These are phyloP conservation scores for Nakaseomyces uthaithaninus DNA, from an alignment of 1,139 yeast genomes.

Conservation along the genomic window DNA sequence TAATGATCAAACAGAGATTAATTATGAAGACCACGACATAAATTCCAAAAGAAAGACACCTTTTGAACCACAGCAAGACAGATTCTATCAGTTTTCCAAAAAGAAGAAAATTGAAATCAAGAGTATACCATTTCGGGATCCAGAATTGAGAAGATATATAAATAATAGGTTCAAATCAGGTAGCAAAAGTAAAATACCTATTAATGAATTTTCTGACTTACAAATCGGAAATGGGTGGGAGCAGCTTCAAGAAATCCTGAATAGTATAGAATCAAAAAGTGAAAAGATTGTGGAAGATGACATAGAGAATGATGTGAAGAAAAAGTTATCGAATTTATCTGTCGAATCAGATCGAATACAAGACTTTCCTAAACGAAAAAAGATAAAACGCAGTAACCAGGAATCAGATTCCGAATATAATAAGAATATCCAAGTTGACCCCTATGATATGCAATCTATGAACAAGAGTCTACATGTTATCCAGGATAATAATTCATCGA, in stretches of 20 bases:
- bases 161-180: slow-evolving; percentile 14
- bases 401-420: background rate
- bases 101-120: slow-evolving; percentile 10
- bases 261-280: slow-evolving; percentile 10
- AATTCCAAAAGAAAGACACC: slow-evolving; percentile 6
- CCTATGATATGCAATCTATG: background rate
- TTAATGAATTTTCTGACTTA: slow-evolving; percentile 15
- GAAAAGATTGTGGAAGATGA: background rate
- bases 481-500: background rate
- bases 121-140: slow-evolving; percentile 15
- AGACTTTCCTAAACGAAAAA: background rate
- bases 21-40: slow-evolving; percentile 4
- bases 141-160: slow-evolving; percentile 20
- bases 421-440: background rate
- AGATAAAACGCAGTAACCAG: background rate
- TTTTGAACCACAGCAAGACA: background rate
- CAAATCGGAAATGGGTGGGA: slow-evolving; percentile 19
- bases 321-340: background rate
- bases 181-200: slow-evolving; percentile 22
- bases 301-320: slow-evolving; percentile 1
- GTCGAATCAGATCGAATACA: slow-evolving; percentile 1
- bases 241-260: slow-evolving; percentile 18
- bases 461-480: background rate
- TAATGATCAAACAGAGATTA: slow-evolving; percentile 5
- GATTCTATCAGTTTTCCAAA: slow-evolving; percentile 5